Evolutionary conservation across 768 basidiomycete genomes (phyloP), one percentile per base, ranked within the genome.

Genomic region (Boletus eberwhitei): DNA sequence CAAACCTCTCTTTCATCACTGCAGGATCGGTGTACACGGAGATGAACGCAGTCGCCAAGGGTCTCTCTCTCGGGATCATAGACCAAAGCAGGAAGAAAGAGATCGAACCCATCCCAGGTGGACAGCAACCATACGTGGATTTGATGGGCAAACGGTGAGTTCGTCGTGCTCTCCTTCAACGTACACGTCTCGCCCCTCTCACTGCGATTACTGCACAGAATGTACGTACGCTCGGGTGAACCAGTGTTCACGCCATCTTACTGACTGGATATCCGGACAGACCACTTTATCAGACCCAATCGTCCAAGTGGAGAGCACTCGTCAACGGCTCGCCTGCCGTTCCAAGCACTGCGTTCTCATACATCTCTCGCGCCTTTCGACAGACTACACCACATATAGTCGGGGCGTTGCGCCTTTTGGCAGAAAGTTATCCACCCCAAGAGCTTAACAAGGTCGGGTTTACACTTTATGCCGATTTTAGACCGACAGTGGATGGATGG

Each of bases 11-110:
- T 39, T n/a, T 21, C 34, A 7, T 46, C 36, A 13, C 53, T 35
- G 32, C 59, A 93, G 95, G 94, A 5, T 90, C 92, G 45, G 92
- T 87, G 19, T 97, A 93, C 69, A 96, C 94, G 11, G 93, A 96
- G 67, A 83, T 96, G 81, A 96, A 95, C 59, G 92, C 92, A 1
- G 74, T 90, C 37, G 76, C 87, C 29, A 96, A 93, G 68, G 94
- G 93, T 12, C 77, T 92, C 22, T 85, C 87, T 34, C 75, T 97
- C 24, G 93, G 95, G 3, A 79, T 94, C 51, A 86, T 86, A 64
- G 77, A 85, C 48, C 69, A 77, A 59, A 74, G 76, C 26, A 79
- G 79, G 48, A 78, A 79, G 54, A 76, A 75, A 55, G 80, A 79
- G 31, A 76, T 77, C 57, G 86, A 87, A 60, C 82, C 81, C 4